Conservation (phyloP, 2,329 filamentous ascomycete genomes). For the Talaromyces sp. region DNA sequence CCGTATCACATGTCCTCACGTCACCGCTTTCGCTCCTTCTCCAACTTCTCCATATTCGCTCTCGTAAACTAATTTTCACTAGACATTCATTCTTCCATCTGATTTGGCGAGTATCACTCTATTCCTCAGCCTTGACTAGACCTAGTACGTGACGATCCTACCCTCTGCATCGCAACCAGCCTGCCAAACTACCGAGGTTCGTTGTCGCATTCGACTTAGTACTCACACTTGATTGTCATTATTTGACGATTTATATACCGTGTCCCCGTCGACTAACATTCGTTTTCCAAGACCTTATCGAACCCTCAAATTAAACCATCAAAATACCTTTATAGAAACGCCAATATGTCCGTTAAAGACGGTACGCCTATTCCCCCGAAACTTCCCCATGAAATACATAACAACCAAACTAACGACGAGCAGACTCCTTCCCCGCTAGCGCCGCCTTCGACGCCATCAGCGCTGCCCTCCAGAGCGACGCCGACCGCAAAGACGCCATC, state of each 20-base stretch:
- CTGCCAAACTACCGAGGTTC: not conserved
- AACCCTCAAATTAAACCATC: not conserved
- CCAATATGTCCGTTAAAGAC: conserved; percentile 70
- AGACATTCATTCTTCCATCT: not conserved
- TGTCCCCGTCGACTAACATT: not conserved
- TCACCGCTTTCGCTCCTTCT: not conserved
- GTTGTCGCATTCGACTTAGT: not conserved
- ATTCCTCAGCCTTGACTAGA: not conserved
- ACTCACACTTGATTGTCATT: not conserved
- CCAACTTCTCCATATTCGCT: conserved; percentile 11
- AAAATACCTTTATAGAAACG: not conserved
- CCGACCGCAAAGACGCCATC: conserved; percentile 80
- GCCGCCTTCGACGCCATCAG: conserved; percentile 88
- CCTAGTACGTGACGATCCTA: conserved; percentile 2
- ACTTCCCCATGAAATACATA: not conserved
- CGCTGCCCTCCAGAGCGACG: conserved; percentile 64
- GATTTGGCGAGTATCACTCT: not conserved
- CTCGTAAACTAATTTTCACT: not conserved
- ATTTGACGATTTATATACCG: not conserved
- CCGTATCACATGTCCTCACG: conserved; percentile 8
- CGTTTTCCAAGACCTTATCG: not conserved
- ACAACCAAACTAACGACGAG: conserved; percentile 4
- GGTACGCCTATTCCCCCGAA: conserved; percentile 48
- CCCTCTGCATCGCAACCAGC: not conserved
- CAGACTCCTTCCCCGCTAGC: conserved; percentile 84